Evolutionary conservation across 163 green algal species (phyloP).

Genomic region (Scenedesmus sp.): DNA sequence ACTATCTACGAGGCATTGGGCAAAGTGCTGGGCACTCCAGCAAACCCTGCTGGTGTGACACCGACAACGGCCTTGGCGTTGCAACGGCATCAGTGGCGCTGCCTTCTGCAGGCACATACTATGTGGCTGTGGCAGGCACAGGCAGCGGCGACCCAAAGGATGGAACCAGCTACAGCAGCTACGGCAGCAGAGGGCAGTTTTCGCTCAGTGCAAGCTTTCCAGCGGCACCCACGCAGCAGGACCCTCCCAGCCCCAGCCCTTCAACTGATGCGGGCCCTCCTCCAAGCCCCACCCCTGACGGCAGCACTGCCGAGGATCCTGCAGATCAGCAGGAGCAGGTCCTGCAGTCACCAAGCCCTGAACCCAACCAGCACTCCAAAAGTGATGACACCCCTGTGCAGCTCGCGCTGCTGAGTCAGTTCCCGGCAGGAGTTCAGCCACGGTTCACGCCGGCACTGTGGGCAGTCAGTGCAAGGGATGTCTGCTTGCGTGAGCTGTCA

Average conservation of each 20-base stretch:
- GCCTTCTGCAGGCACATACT: slow-evolving; percentile 41
- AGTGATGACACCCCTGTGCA: neutral
- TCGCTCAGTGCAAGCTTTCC: neutral
- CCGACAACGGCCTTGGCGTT: neutral
- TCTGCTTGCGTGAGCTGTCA: neutral
- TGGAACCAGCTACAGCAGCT: slow-evolving; percentile 25
- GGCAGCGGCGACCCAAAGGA: neutral
- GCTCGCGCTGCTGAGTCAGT: neutral
- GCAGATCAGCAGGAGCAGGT: neutral
- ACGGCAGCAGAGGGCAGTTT: slow-evolving; percentile 8
- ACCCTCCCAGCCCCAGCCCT: neutral
- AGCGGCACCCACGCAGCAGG: neutral
- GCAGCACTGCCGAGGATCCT: neutral
- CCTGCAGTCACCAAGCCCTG: neutral
- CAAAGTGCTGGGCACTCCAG: neutral
- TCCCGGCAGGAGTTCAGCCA: neutral
- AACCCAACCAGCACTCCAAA: neutral
- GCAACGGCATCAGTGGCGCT: neutral
- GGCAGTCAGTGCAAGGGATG: neutral
- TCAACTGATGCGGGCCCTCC: neutral
- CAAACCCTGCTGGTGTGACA: slow-evolving; percentile 9
- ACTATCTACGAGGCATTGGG: neutral
- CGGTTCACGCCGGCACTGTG: neutral
- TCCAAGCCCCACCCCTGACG: neutral
- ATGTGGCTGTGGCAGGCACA: slow-evolving; percentile 25